A percentile compares a stretch with the other conserved stretches of the same genome.
Conservation (phyloP, 495 filamentous ascomycete species). For the Wilcoxina mikolae region DNA sequence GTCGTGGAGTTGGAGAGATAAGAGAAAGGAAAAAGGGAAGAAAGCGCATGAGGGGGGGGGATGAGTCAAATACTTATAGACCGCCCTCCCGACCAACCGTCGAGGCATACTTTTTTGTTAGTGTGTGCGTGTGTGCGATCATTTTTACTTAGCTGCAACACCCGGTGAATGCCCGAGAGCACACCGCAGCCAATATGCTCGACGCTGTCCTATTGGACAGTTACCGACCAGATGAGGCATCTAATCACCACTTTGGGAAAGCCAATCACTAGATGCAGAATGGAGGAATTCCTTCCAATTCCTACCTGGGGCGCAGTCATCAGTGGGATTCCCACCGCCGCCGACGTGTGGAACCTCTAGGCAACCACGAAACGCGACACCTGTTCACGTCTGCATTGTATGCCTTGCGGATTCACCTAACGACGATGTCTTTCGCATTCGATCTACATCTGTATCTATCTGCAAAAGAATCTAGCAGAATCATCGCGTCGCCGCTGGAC, state of each 20-base stretch:
- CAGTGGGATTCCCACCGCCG: background rate
- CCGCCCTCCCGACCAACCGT: background rate
- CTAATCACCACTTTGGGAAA: background rate
- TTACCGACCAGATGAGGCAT: background rate
- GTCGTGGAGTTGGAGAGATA: constrained; percentile 3
- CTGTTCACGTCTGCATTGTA: background rate
- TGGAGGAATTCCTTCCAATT: no score
- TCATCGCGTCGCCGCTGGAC: background rate
- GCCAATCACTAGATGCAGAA: no score
- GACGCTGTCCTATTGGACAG: background rate
- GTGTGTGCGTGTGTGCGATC: background rate
- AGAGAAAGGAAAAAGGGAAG: constrained; percentile 13
- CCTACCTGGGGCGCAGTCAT: background rate
- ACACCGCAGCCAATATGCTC: background rate
- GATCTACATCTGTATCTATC: background rate
- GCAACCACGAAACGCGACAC: background rate
- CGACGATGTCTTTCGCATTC: background rate
- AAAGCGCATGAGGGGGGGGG: constrained; percentile 17
- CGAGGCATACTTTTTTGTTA: background rate
- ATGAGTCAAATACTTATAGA: constrained; percentile 26
- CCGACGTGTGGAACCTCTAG: background rate
- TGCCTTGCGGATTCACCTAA: no score
- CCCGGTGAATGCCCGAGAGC: background rate
- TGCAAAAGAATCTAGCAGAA: background rate
- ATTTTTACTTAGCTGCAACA: background rate